Conservation (phyloP, 2,329 filamentous ascomycete genomes). For the Fusarium cyanostomum region DNA sequence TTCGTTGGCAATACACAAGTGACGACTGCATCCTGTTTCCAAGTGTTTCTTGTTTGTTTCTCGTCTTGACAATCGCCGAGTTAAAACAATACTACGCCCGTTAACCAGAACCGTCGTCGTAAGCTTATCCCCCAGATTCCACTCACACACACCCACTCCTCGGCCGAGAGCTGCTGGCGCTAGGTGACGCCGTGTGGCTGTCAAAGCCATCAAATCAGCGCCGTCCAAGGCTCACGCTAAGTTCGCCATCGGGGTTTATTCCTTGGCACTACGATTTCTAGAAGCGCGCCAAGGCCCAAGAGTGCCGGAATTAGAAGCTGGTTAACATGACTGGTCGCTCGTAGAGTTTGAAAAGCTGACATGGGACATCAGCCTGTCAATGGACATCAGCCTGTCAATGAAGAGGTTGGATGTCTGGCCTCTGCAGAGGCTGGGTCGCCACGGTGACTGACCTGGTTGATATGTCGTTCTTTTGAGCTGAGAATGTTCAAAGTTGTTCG, state of each 20-base stretch:
- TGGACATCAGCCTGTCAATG: too few relatives aligned
- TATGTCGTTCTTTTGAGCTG: too few relatives aligned
- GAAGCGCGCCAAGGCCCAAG: slow-evolving; percentile 9
- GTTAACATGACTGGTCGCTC: neutral
- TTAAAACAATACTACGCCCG: too few relatives aligned
- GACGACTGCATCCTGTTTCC: slow-evolving; percentile 1
- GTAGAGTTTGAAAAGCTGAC: neutral
- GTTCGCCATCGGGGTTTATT: too few relatives aligned
- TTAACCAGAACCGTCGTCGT: neutral
- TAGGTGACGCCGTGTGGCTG: slow-evolving; percentile 7
- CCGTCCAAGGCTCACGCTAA: neutral
- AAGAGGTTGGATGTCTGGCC: too few relatives aligned
- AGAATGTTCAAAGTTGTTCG: too few relatives aligned
- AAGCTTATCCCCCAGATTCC: neutral
- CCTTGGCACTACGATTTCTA: neutral
- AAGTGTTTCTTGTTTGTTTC: neutral
- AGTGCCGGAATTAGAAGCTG: slow-evolving; percentile 2
- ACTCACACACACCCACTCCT: neutral
- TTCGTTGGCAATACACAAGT: slow-evolving; percentile 27
- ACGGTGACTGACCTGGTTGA: too few relatives aligned
- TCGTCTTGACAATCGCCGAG: neutral
- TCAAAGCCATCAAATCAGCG: slow-evolving; percentile 5
- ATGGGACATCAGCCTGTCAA: too few relatives aligned
- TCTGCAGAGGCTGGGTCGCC: too few relatives aligned
- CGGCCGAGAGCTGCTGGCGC: slow-evolving; percentile 6